Evolutionary conservation across 805 yeast genomes (phyloP), one percentile per base, ranked within the genome.

Genomic region (Saccharomycopsis fermentans): DNA sequence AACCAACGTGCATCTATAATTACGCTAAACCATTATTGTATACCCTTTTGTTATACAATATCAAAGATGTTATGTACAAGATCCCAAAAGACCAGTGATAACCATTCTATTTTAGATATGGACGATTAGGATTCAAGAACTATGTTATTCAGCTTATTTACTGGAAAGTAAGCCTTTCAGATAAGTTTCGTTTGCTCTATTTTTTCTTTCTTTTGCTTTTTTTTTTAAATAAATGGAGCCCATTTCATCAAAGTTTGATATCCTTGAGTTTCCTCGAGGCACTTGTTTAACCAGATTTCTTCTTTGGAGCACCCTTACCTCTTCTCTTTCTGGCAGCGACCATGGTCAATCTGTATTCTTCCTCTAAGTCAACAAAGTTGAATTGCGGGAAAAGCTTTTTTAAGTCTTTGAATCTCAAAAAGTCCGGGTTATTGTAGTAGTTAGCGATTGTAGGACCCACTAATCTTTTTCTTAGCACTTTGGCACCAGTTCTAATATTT

Each of bases 231-330:
- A 14, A 24, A 43, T 9, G n/a, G 5, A 21, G 27, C 51, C 26
- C 16, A n/a, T n/a, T n/a, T n/a, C n/a, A n/a, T n/a, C n/a, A n/a
- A n/a, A n/a, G n/a, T n/a, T n/a, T n/a, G n/a, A n/a, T n/a, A n/a
- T n/a, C n/a, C n/a, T n/a, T n/a, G n/a, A n/a, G n/a, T n/a, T n/a
- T n/a, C n/a, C n/a, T n/a, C n/a, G n/a, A n/a, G n/a, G n/a, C n/a
- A n/a, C n/a, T n/a, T 40, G 68, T 67, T 29, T 72, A 72, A 26
- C 73, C 74, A 65, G 77, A 80, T 73, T 79, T 81, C 77, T 87
- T 87, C 76, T 84, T 81, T 65, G 94, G 95, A 12, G 94, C 90
- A 71, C 92, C 91, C 72, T 87, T 87, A 72, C 89, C 91, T 81
- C 94, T 86, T 79, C 86, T 84, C 77, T 83, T 87, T 71, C 88